Evolutionary conservation across 768 basidiomycete genomes (phyloP), one percentile per base, ranked within the genome.

Genomic region (Boletus subcaerulescens): DNA sequence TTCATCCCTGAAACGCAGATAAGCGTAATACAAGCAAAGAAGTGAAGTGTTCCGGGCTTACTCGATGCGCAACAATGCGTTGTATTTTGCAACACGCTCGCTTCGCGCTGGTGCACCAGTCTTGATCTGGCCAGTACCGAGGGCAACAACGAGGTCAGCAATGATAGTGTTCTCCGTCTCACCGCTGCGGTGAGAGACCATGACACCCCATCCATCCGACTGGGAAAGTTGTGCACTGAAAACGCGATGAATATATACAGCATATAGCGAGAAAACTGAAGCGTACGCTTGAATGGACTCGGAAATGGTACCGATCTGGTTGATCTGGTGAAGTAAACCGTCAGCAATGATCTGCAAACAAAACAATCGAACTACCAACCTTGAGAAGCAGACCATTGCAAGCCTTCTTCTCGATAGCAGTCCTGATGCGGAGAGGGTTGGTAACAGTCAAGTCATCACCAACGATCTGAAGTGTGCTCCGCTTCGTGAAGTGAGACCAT

Each of bases 301-400:
- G 44, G 92, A 93, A 75, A 99, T 93, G 60, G 95, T 95, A 66
- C 97, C 97, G 70, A 98, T 98, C 76, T 99, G 96, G 84, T 98
- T 98, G 75, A 98, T 89, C 83, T 84, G 44, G 29, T 48, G 45
- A 45, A 36, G 26, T 1, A 33, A 35, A 45, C 15, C 5, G 22
- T 65, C 38, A 67, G 35, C 1, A 3, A 56, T n/a, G 31, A 13
- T 17, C 41, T 0, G 17, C 11, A 8, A 5, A n/a, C 11, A 10
- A 9, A 48, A 36, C 29, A 8, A 26, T 20, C 35, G 6, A 15
- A 44, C 17, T 17, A 59, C 65, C n/a, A 48, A 78, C 82, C 87
- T 98, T 99, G 76, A 99, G 86, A 59, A 99, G 83, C 39, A 99
- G 83, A 71, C 93, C 97, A 69, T 98, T 98, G 86, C 96, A 98